These are phyloP conservation scores for Croton laevigatus DNA, from an alignment of 441 rosid species.

Conservation along the genomic window DNA sequence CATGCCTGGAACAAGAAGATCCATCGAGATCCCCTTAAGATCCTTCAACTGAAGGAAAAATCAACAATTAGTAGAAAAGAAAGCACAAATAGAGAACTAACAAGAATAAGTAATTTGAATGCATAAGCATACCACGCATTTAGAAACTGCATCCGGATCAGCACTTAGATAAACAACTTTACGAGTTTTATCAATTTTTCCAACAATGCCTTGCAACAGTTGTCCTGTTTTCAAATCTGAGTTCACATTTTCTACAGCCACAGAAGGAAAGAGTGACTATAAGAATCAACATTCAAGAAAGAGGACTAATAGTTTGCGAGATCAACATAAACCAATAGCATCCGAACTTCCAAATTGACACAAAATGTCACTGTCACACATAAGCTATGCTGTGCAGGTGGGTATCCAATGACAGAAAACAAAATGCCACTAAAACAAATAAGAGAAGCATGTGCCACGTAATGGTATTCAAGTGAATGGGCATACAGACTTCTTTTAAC, in stretches of 20 bases:
- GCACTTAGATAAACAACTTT: conserved; percentile 74
- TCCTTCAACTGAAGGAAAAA: conserved; percentile 68
- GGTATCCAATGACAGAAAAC: background rate
- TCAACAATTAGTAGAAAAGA: conserved; percentile 14
- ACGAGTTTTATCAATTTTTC: conserved; percentile 65
- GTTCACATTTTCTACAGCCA: conserved; percentile 41
- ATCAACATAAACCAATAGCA: background rate
- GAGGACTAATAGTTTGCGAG: background rate
- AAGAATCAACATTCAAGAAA: background rate
- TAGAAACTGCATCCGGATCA: conserved; percentile 67
- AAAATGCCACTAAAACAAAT: too few relatives aligned
- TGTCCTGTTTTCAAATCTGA: conserved; percentile 53
- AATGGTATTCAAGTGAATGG: too few relatives aligned
- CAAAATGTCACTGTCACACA: background rate
- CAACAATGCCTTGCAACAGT: conserved; percentile 79
- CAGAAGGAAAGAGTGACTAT: conserved; percentile 1
- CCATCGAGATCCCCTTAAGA: conserved; percentile 84
- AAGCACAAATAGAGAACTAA: background rate
- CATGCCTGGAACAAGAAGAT: conserved; percentile 96
- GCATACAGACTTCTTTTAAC: too few relatives aligned
- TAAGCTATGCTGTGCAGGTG: background rate
- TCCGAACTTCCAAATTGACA: background rate
- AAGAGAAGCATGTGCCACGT: too few relatives aligned
- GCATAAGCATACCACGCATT: conserved; percentile 62
- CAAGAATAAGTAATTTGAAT: conserved; percentile 8